Conservation (phyloP, 495 filamentous ascomycete genomes). For the Penicillium desertorum region DNA sequence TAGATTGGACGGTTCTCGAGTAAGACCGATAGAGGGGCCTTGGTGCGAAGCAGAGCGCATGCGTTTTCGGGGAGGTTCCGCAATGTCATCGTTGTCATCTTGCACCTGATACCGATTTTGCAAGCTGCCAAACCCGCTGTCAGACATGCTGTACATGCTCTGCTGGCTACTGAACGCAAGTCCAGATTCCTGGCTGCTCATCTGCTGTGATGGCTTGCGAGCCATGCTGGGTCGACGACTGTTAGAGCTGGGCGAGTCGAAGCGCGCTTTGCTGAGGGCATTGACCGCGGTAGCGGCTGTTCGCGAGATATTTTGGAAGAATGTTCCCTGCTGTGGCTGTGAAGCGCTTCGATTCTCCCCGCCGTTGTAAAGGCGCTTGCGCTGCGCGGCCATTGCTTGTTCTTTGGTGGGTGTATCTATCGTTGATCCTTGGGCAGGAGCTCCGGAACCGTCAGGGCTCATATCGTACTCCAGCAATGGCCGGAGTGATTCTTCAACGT, state of each 20-base stretch:
- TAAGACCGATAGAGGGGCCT: slow-evolving; percentile 39
- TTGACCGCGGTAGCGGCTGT: slow-evolving; percentile 89
- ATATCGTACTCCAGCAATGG: slow-evolving; percentile 89
- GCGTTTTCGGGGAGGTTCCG: slow-evolving; percentile 86
- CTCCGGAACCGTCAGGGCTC: slow-evolving; percentile 69
- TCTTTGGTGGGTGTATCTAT: slow-evolving; percentile 97
- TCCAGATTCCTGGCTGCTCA: slow-evolving; percentile 62
- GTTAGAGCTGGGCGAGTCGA: slow-evolving; percentile 72
- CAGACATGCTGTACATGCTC: slow-evolving; percentile 64
- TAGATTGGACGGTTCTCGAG: slow-evolving; percentile 40
- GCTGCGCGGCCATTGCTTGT: slow-evolving; percentile 96
- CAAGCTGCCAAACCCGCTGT: slow-evolving; percentile 61
- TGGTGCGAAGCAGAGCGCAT: slow-evolving; percentile 56
- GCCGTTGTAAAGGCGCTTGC: slow-evolving; percentile 82
- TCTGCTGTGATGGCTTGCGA: slow-evolving; percentile 59
- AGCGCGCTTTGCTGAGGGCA: slow-evolving; percentile 90
- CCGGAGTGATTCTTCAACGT: slow-evolving; percentile 81
- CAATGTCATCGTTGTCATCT: slow-evolving; percentile 54
- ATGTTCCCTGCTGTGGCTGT: slow-evolving; percentile 70
- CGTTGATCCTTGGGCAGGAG: slow-evolving; percentile 52
- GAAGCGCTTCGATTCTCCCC: slow-evolving; percentile 65
- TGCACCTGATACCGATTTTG: slow-evolving; percentile 46
- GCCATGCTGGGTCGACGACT: slow-evolving; percentile 50
- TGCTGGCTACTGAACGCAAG: slow-evolving; percentile 61
- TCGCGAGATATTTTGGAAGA: slow-evolving; percentile 93